Base-by-base conservation (phyloP, 2,329 filamentous ascomycete species). In the Fusarium brevicatenulatum region DNA sequence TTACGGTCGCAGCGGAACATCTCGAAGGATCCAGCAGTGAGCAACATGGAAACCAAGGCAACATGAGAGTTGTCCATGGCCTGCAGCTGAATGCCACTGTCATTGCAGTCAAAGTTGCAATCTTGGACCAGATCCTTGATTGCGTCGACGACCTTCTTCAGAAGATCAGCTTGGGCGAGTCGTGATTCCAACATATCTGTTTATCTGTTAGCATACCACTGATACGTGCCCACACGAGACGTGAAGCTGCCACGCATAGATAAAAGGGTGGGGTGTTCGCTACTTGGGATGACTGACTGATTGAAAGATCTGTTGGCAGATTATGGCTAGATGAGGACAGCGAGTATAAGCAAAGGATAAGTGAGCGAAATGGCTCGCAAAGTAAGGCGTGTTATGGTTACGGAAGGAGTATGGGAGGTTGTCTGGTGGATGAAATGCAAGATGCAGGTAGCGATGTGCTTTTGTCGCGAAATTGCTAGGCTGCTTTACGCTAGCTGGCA, bases 21-120 rank as follows among this genome's bases (percentile, higher is more conserved):
- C 11, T 91, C 92, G 88, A 99, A 99, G 77, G 91, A 91, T 82
- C 98, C 96, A 69, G 95, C 93, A 86, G 96, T 96, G 83, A 99
- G 93, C 89, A 97, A 91, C 96, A 99, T 99, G 76, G 96, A 98
- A 60, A 99, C 96, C 62, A 99, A 93, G 71, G 96, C 96, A 79
- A 99, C 96, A 86, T 99, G 96, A 56, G 95, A 98, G 90, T 98
- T 99, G 88, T 99, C 96, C 97, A 99, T 99, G 80, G 96, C 96
- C 86, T 99, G 96, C 63, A 99, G 93, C 57, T 95, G 95, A 80
- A 99, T 96, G 72, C 96, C 96, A 62, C 94, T 95, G 89, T 99
- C 97, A 92, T 98, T 99, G 92, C 97, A 99, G 89, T 99, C 96
- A 86, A 99, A 99, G 87, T 99, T 99, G 91, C 96, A 99, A 86